Percentiles rank a stretch among this genome's conserved stretches.
Evolutionary conservation across 75 land plant species (phyloP).

Genomic region (Pinus taeda): DNA sequence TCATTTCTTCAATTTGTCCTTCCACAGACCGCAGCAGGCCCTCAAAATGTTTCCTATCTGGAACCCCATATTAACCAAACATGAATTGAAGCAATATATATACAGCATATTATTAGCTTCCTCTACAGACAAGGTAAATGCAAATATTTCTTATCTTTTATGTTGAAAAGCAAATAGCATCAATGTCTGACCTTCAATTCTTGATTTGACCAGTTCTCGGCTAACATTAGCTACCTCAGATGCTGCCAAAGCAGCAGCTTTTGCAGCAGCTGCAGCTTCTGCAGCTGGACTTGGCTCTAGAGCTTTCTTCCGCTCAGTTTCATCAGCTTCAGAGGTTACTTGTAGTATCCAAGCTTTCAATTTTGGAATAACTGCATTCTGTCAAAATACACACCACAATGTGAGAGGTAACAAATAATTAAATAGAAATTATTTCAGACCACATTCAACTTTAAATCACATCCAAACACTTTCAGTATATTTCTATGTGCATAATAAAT

Average conservation of each 20-base stretch:
- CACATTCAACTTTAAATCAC: neutral
- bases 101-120: neutral
- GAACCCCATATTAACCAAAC: neutral
- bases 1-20: constrained; percentile 59
- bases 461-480: constrained; percentile 4
- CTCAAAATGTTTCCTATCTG: constrained; percentile 56
- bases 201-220: constrained; percentile 49
- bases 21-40: constrained; percentile 32
- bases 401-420: neutral
- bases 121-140: neutral
- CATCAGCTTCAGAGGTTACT: constrained; percentile 35
- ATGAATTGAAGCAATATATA: neutral
- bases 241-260: constrained; percentile 74
- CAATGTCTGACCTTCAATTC: constrained; percentile 50
- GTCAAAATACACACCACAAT: constrained; percentile 2
- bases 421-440: neutral
- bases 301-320: constrained; percentile 19
- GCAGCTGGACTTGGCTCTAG: constrained; percentile 34
- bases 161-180: neutral
- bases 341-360: constrained; percentile 66
- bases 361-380: constrained; percentile 36
- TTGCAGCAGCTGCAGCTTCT: constrained; percentile 74
- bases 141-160: neutral
- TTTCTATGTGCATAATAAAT: neutral
- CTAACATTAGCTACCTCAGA: constrained; percentile 59